Conservation (phyloP, 1,284 basidiomycete species). For the Moniliophthora roreri region DNA sequence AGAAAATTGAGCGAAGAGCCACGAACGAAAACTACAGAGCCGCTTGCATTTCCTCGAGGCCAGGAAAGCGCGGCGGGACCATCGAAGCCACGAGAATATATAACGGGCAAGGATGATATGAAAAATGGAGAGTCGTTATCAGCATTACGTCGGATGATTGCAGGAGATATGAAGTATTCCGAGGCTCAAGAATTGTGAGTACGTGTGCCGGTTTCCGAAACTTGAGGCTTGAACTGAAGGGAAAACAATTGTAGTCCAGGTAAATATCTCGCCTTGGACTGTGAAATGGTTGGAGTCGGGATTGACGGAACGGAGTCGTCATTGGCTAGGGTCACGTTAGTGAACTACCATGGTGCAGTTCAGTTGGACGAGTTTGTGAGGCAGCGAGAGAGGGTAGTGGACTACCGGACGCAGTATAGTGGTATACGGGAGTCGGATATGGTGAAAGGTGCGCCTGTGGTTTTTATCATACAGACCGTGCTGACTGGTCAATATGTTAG, state of each 20-base stretch:
- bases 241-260: slow-evolving; percentile 53
- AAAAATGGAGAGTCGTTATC: slow-evolving; percentile 50
- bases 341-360: slow-evolving; percentile 87
- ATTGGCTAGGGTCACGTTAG: slow-evolving; percentile 88
- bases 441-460: slow-evolving; percentile 50
- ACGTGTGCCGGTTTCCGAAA: background rate
- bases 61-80: background rate
- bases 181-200: slow-evolving; percentile 48
- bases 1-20: background rate
- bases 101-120: slow-evolving; percentile 11
- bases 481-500: slow-evolving; percentile 33
- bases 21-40: background rate
- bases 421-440: slow-evolving; percentile 84
- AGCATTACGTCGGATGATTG: slow-evolving; percentile 49
- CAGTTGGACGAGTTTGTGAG: slow-evolving; percentile 86
- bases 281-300: slow-evolving; percentile 98
- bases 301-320: slow-evolving; percentile 78
- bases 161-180: slow-evolving; percentile 43
- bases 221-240: background rate
- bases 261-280: slow-evolving; percentile 86
- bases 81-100: background rate
- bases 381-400: slow-evolving; percentile 87
- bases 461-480: no score
- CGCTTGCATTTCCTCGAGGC: background rate
- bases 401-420: slow-evolving; percentile 92